Base-by-base conservation (phyloP, 305 asterid genomes). In the Withania somnifera region DNA sequence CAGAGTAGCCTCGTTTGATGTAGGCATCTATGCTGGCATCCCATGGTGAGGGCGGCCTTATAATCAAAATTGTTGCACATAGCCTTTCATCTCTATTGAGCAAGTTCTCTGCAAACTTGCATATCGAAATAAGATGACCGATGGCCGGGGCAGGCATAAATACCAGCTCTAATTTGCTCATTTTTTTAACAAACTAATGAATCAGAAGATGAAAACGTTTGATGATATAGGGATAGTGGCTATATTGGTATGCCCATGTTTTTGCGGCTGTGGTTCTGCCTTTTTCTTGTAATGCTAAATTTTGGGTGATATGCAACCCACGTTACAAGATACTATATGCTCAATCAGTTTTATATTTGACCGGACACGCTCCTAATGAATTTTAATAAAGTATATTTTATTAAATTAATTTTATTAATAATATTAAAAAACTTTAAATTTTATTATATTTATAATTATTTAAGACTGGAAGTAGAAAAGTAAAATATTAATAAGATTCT, bases 111-210 rank as follows among this genome's bases (percentile, higher is more conserved):
- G 91, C 91, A 22, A 81, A 53, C 82, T 86, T 77, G 13, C 89
- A 68, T 6, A 76, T 47, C 4, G 97, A 22, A 6, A 79, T 83
- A 0, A 89, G 83, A 80, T 92, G 97, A 45, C 97, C 88, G 26
- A 84, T 13, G 0, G 57, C 78, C 0, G 95, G 95, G 51, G 81
- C 82, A 15, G 97, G 97, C 24, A 92, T 80, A 79, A 91, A 88
- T 13, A 89, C 90, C 0, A 91, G 78, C 54, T 86, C 81, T 20
- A 45, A 11, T 28, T 69, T 84, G 63, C 82, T 71, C 81, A 81
- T 86, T 36, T 9, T 40, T 58, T 20, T 1, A 81, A 82, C 77
- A 22, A 82, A 7, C 52, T 11, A 32, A 34, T 32, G 8, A 11
- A 28, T 61, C 69, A 32, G n/a, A 58, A 58, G n/a, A 58, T 24